Evolutionary conservation across 73 alveolate species (phyloP).

Genomic region (Paraurostyla sp.): DNA sequence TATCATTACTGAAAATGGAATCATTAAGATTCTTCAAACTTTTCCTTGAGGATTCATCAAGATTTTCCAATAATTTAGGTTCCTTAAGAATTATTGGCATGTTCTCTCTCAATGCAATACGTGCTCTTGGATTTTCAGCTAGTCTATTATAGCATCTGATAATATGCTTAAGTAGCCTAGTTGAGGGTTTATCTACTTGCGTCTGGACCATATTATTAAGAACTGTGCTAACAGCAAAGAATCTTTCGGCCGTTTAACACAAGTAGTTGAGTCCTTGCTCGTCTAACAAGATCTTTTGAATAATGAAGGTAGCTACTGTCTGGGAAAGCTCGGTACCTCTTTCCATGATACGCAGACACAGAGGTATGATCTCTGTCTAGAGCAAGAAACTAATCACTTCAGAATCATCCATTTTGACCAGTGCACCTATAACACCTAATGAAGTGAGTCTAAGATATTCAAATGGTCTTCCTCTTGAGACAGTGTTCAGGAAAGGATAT

Average conservation of each 20-base stretch:
- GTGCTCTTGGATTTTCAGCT: constrained; percentile 92
- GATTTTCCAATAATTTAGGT: constrained; percentile 47
- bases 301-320: constrained; percentile 99
- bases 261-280: constrained; percentile 96
- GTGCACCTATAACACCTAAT: constrained; percentile 99
- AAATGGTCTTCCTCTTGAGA: constrained; percentile 95
- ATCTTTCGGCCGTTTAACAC: constrained; percentile 97
- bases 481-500: constrained; percentile 98
- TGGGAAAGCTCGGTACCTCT: constrained; percentile 98
- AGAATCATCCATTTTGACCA: constrained; percentile 98
- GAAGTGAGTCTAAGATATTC: constrained; percentile 98
- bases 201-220: constrained; percentile 93
- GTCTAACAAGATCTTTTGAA: constrained; percentile 97
- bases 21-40: constrained; percentile 71
- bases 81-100: constrained; percentile 75
- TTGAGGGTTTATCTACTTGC: constrained; percentile 85
- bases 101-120: constrained; percentile 83
- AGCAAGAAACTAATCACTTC: constrained; percentile 97
- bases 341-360: constrained; percentile 99
- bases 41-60: constrained; percentile 85
- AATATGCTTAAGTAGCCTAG: constrained; percentile 96
- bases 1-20: constrained; percentile 9
- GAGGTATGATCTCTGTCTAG: constrained; percentile 99
- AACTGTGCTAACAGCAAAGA: constrained; percentile 96
- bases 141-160: constrained; percentile 95